phyloP scores from a whole-genome alignment of 441 rosid genomes.

The Gossypium trilobum region DNA sequence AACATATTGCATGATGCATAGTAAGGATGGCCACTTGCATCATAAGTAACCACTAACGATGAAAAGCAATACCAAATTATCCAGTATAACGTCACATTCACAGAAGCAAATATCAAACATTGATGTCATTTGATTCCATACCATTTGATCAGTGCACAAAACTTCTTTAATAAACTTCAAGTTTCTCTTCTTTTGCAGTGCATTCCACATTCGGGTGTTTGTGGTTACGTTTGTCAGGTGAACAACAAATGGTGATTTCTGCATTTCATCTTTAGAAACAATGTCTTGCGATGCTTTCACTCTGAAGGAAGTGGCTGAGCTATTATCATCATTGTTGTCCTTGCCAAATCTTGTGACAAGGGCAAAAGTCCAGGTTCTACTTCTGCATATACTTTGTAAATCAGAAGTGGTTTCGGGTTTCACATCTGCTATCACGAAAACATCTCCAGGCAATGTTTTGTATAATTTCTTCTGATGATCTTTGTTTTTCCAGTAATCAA shows the following conservation, averaged over 20 bases:
- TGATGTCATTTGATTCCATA: slow-evolving; percentile 13
- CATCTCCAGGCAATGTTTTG: slow-evolving; percentile 40
- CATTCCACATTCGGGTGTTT: slow-evolving; percentile 44
- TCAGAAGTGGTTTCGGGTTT: slow-evolving; percentile 33
- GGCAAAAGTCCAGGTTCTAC: slow-evolving; percentile 18
- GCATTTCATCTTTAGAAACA: slow-evolving; percentile 1
- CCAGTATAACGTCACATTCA: too few species aligned
- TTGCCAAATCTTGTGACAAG: slow-evolving; percentile 6
- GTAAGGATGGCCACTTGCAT: too few species aligned
- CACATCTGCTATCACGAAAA: slow-evolving; percentile 32
- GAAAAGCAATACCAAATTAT: too few species aligned
- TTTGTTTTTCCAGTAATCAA: slow-evolving; percentile 40
- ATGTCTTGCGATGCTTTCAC: slow-evolving; percentile 18
- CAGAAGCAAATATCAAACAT: too few species aligned
- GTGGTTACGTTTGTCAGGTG: slow-evolving; percentile 35
- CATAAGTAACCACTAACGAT: too few species aligned
- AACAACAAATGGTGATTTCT: slow-evolving; percentile 26
- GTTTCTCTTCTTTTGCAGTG: slow-evolving; percentile 28
- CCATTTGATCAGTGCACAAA: slow-evolving; percentile 29
- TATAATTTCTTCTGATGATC: slow-evolving; percentile 30
- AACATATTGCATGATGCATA: not conserved
- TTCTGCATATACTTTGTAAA: slow-evolving; percentile 27
- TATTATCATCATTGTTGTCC: slow-evolving; percentile 13
- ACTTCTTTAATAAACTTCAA: slow-evolving; percentile 26
- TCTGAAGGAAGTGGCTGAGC: slow-evolving; percentile 19